phyloP scores from a whole-genome alignment of 163 green algal species.

The Chlamydomonas reinhardtii region DNA sequence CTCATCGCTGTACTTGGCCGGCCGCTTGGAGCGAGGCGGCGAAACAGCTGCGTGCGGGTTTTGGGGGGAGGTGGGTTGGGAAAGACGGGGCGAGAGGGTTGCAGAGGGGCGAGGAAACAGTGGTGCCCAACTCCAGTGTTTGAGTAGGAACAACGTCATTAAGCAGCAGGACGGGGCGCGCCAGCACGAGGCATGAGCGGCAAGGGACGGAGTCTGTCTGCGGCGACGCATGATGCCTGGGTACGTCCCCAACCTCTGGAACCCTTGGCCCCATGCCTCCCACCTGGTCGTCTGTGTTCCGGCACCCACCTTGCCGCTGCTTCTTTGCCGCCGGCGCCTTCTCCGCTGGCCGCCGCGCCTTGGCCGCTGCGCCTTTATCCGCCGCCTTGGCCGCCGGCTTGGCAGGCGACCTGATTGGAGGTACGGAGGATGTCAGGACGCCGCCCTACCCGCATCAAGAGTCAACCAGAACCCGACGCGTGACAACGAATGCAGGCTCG shows the following conservation, averaged over 20 bases:
- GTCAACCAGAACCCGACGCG: too few relatives aligned
- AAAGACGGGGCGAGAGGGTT: not conserved
- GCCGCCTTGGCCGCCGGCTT: slow-evolving; percentile 3
- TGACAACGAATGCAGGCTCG: too few relatives aligned
- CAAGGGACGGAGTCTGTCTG: too few relatives aligned
- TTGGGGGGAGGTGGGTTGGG: too few relatives aligned
- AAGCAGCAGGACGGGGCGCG: too few relatives aligned
- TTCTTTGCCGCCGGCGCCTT: slow-evolving; percentile 9
- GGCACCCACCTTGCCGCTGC: not conserved
- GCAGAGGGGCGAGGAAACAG: not conserved
- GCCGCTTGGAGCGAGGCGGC: not conserved
- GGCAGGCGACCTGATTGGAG: not conserved
- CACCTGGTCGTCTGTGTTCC: not conserved
- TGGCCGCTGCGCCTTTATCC: not conserved
- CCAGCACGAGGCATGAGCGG: too few relatives aligned
- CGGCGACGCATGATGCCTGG: too few relatives aligned
- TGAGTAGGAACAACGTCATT: too few relatives aligned
- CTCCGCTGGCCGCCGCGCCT: slow-evolving; percentile 12
- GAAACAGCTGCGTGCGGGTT: not conserved
- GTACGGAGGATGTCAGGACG: not conserved
- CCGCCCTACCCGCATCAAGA: too few relatives aligned
- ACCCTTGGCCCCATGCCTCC: too few relatives aligned
- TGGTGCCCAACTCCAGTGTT: too few relatives aligned
- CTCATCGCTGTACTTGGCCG: slow-evolving; percentile 18
- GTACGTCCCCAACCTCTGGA: too few relatives aligned